Evolutionary conservation across 2,329 filamentous ascomycete genomes (phyloP).

Genomic region (Conoideocrella luteorostrata): DNA sequence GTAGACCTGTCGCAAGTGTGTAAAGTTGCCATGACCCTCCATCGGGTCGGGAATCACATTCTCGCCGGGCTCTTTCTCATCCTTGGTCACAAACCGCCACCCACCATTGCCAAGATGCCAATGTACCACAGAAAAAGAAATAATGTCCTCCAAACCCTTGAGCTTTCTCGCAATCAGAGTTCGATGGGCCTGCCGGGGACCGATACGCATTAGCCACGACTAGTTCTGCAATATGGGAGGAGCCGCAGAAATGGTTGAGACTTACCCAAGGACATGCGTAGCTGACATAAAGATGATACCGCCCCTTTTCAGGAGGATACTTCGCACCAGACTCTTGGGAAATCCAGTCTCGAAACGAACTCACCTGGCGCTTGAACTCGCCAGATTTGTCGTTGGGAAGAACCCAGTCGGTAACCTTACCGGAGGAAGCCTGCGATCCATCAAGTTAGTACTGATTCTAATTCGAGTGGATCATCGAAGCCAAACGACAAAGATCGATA

Average conservation of each 20-base stretch:
- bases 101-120: conserved; percentile 74
- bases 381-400: conserved; percentile 68
- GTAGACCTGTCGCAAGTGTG: conserved; percentile 72
- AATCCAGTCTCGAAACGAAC: conserved; percentile 76
- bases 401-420: conserved; percentile 71
- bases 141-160: conserved; percentile 84
- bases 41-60: conserved; percentile 63
- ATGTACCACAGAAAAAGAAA: conserved; percentile 76
- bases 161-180: conserved; percentile 81
- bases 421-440: conserved; percentile 7
- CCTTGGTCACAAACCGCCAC: conserved; percentile 73
- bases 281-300: conserved; percentile 92
- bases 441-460: background rate
- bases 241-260: no score
- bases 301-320: conserved; percentile 78
- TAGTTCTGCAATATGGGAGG: no score
- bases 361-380: conserved; percentile 87
- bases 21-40: conserved; percentile 62
- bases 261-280: conserved; percentile 86
- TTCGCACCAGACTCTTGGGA: conserved; percentile 63
- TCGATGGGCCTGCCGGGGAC: conserved; percentile 71
- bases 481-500: background rate
- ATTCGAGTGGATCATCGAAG: no score
- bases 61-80: conserved; percentile 50
- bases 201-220: no score